phyloP scores from a whole-genome alignment of 805 yeast species.

The Hanseniaspora taiwanica region DNA sequence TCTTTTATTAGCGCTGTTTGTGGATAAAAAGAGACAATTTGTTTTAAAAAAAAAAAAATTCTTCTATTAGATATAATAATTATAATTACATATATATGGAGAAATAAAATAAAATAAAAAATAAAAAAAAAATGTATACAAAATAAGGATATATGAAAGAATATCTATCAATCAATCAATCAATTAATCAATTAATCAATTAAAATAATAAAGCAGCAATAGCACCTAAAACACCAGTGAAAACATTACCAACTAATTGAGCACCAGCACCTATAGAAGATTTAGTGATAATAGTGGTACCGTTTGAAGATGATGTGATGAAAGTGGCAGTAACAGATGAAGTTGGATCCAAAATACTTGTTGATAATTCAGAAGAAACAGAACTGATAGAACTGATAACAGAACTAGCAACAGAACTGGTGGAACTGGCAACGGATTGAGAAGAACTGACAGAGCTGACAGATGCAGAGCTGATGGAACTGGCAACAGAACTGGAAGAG shows the following conservation, averaged over 20 bases:
- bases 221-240: constrained; percentile 14
- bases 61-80: not conserved
- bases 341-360: constrained; percentile 39
- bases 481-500: constrained; percentile 8
- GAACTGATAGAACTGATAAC: constrained; percentile 30
- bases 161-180: not conserved
- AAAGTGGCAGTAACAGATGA: constrained; percentile 30
- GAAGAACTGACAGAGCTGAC: constrained; percentile 33
- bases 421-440: constrained; percentile 29
- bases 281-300: constrained; percentile 29
- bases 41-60: too few species aligned
- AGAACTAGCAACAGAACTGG: constrained; percentile 19
- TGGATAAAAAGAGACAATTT: too few species aligned
- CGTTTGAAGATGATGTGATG: constrained; percentile 42
- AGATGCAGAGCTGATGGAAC: constrained; percentile 22
- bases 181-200: not conserved
- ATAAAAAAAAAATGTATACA: not conserved
- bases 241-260: constrained; percentile 14
- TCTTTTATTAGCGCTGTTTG: too few species aligned
- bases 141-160: not conserved
- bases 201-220: constrained; percentile 15
- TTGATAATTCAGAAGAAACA: constrained; percentile 39
- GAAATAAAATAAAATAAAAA: too few species aligned
- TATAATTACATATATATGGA: not conserved
- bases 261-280: constrained; percentile 24